Conservation (phyloP, 148 eudicot genomes). For the Talinum fruticosum region DNA sequence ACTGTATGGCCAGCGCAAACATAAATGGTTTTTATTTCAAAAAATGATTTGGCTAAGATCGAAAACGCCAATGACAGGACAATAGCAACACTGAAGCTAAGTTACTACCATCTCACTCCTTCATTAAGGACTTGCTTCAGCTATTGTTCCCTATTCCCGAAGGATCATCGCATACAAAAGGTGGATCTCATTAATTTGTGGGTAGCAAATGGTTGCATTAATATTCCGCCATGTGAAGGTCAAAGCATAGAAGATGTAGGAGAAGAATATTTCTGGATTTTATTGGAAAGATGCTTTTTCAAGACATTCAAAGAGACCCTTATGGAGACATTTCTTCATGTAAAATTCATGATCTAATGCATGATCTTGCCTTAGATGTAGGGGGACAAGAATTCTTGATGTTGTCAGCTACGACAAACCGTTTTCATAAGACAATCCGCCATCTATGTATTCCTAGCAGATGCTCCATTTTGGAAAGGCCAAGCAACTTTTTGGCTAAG, state of each 20-base stretch:
- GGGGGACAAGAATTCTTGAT: not conserved
- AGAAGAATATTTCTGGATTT: not conserved
- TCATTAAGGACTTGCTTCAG: constrained; percentile 36
- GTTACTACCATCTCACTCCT: constrained; percentile 25
- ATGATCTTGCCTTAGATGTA: not conserved
- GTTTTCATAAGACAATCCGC: not conserved
- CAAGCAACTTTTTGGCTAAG: not conserved
- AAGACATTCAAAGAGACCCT: not conserved
- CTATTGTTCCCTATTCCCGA: constrained; percentile 34
- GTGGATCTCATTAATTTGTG: constrained; percentile 23
- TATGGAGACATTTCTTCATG: not conserved
- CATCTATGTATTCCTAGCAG: not conserved
- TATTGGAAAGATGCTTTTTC: not conserved
- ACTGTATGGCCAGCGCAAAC: not conserved
- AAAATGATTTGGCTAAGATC: not conserved
- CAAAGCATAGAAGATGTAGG: constrained; percentile 17
- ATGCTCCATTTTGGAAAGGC: not conserved
- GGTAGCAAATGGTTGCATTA: constrained; percentile 37
- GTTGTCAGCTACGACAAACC: not conserved
- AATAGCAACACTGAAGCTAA: constrained; percentile 14
- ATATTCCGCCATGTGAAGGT: not conserved
- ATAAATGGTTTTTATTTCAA: constrained; percentile 18
- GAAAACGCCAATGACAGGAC: not conserved
- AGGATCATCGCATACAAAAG: constrained; percentile 12
- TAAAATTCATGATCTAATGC: not conserved